Evolutionary conservation across 2,329 filamentous ascomycete species (phyloP).

Genomic region (Leptographium lundbergii): DNA sequence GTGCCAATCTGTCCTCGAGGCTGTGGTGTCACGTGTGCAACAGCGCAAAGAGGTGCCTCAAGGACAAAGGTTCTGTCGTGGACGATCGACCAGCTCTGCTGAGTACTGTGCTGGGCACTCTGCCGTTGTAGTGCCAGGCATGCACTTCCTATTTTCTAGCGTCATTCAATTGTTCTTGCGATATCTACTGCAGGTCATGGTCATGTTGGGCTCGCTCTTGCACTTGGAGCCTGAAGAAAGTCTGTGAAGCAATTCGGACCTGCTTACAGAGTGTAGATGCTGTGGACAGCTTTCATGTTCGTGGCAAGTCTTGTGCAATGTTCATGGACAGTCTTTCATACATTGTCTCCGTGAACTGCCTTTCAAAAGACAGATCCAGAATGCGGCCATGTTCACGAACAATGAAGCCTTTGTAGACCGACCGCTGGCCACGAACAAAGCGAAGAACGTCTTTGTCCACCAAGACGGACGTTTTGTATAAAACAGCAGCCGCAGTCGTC

Average conservation of each 20-base stretch:
- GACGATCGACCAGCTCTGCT: neutral
- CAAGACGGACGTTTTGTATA: neutral
- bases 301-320: too few species aligned
- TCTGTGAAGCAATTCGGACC: too few species aligned
- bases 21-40: too few species aligned
- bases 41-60: too few species aligned
- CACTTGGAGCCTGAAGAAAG: too few species aligned
- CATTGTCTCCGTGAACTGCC: neutral
- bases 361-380: too few species aligned
- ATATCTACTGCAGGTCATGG: neutral
- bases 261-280: too few species aligned
- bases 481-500: neutral
- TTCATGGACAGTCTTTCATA: too few species aligned
- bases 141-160: neutral
- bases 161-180: neutral
- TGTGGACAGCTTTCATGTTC: too few species aligned
- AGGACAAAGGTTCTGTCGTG: too few species aligned
- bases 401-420: neutral
- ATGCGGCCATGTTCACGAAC: neutral
- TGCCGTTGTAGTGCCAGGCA: neutral
- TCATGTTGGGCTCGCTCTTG: too few species aligned
- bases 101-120: neutral
- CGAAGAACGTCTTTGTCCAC: neutral
- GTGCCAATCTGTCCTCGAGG: too few species aligned
- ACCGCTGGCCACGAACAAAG: neutral